Evolutionary conservation across 495 filamentous ascomycete genomes (phyloP).

Genomic region (Letharia lupina): DNA sequence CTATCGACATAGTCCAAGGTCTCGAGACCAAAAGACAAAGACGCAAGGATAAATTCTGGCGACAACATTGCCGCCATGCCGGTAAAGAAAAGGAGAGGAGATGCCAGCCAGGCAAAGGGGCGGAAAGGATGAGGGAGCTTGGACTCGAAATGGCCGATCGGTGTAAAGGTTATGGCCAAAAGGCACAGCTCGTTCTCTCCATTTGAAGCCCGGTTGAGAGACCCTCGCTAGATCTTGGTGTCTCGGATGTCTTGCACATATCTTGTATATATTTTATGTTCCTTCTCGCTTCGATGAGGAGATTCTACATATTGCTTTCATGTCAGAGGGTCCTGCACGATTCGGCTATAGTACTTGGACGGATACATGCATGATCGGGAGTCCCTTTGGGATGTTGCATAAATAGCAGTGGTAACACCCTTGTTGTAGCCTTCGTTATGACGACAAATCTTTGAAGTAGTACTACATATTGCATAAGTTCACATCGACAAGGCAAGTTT

Average conservation of each 20-base stretch:
- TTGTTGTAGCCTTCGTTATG: background rate
- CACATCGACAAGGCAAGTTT: no score
- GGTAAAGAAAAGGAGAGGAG: slow-evolving; percentile 54
- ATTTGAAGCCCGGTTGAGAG: slow-evolving; percentile 40
- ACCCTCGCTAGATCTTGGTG: no score
- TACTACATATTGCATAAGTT: background rate
- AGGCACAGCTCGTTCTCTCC: slow-evolving; percentile 73
- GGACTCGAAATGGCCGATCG: slow-evolving; percentile 75
- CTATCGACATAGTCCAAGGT: slow-evolving; percentile 94
- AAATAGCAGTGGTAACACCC: background rate
- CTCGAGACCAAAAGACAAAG: slow-evolving; percentile 89
- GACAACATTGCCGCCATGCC: slow-evolving; percentile 67
- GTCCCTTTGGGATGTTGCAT: background rate
- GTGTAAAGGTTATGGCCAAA: slow-evolving; percentile 54
- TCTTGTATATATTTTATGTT: slow-evolving; percentile 8
- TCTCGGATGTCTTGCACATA: slow-evolving; percentile 7
- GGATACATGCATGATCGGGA: background rate
- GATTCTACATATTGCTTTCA: slow-evolving; percentile 4
- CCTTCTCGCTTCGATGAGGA: slow-evolving; percentile 1
- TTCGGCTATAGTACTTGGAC: slow-evolving; percentile 4
- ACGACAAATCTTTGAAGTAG: background rate
- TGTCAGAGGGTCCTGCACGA: background rate
- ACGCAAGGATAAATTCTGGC: slow-evolving; percentile 80
- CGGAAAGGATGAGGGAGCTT: slow-evolving; percentile 88
- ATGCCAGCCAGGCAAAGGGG: slow-evolving; percentile 71